Base-by-base conservation (phyloP, 1,284 basidiomycete species). In the Cryptococcus jaspeensis region DNA sequence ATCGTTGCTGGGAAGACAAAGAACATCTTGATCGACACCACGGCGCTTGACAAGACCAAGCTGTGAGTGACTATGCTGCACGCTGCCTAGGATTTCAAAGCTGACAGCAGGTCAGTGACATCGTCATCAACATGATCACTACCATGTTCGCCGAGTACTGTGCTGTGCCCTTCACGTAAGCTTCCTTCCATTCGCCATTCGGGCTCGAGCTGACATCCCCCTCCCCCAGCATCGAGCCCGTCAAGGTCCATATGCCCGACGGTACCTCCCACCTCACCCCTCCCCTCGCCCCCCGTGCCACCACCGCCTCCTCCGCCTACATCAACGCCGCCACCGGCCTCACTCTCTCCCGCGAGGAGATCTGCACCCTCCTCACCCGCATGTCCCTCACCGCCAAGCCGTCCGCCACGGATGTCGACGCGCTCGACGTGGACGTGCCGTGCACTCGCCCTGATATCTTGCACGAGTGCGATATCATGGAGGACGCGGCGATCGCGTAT, bases 61-160 rank as follows among this genome's bases (percentile, higher is more conserved):
- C 84, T 99, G 54, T 75, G 50, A 55, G 68, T 50, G 8, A 41
- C 32, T 7, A 39, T 15, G 25, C 37, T 7, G 7, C 5, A 36
- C 13, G 1, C 52, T 39, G 36, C 28, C 9, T 32, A 37, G 38
- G 32, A n/a, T n/a, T 38, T 44, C n/a, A 40, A 43, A 38, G 36
- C 43, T 47, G 37, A 53, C 36, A 37, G 2, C 13, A 22, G 16
- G 7, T 5, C 41, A 75, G 73, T 35, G 87, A 87, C 67, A 93
- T 97, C 62, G 96, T 98, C 52, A 85, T 93, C 53, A 96, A 95
- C 77, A 92, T 97, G 62, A 85, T 99, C 36, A 83, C 89, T 6
- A 89, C 91, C 42, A 97, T 98, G 95, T 99, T 99, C 80, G 88
- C 92, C 13, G 92, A 98, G 78, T 97, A 99, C 77, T 94, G 91